Conservation (phyloP, 106 monocot species). For the Dendrobium nobile region DNA sequence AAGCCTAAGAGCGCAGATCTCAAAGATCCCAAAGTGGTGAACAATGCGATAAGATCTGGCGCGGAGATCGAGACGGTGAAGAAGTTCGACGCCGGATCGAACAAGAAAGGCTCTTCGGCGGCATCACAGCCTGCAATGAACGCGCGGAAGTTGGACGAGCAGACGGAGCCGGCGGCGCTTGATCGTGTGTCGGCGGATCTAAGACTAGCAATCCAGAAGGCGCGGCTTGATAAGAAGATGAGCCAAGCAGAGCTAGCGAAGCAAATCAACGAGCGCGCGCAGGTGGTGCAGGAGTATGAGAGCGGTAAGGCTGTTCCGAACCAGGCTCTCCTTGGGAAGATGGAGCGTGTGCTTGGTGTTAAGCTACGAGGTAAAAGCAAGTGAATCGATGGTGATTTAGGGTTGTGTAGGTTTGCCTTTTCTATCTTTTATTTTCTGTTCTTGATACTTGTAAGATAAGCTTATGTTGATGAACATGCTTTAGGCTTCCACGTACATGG, state of each 20-base stretch:
- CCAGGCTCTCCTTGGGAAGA: constrained; percentile 74
- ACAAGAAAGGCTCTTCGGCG: constrained; percentile 36
- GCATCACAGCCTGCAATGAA: constrained; percentile 27
- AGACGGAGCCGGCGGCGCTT: constrained; percentile 69
- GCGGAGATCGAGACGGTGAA: constrained; percentile 56
- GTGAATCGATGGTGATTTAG: not conserved
- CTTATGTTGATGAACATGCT: too few species aligned
- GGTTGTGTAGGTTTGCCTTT: too few species aligned
- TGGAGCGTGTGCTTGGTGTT: constrained; percentile 56
- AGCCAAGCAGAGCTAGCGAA: constrained; percentile 89
- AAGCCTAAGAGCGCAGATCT: constrained; percentile 33
- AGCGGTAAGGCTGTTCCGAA: constrained; percentile 72
- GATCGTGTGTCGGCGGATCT: constrained; percentile 55
- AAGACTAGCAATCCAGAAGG: constrained; percentile 62
- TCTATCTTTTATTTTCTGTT: too few species aligned
- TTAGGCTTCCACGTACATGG: too few species aligned
- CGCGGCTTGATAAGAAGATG: constrained; percentile 70
- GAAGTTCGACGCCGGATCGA: constrained; percentile 61
- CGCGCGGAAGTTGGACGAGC: constrained; percentile 76
- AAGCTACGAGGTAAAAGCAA: constrained; percentile 48
- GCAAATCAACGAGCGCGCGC: constrained; percentile 65
- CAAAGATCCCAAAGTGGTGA: constrained; percentile 45
- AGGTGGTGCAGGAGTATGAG: constrained; percentile 94
- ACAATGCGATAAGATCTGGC: constrained; percentile 56
- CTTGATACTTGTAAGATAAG: too few species aligned